These are phyloP conservation scores for Solanum etuberosum DNA, from an alignment of 257 asterid species.

Conservation along the genomic window DNA sequence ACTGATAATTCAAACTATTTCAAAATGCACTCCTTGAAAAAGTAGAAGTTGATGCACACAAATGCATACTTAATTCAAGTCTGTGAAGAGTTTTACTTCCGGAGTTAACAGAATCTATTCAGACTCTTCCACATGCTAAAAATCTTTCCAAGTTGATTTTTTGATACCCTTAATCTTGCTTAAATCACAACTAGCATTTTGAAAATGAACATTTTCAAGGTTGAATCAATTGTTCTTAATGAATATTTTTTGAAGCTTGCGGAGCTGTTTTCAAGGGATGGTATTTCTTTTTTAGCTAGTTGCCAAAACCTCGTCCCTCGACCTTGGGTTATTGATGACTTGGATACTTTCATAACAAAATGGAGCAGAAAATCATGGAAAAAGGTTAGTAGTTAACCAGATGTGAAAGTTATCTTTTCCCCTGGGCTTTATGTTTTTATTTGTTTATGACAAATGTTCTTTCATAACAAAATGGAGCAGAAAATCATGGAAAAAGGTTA, in stretches of 20 bases:
- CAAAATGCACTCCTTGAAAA: not conserved
- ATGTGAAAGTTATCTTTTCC: not conserved
- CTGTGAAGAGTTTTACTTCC: not conserved
- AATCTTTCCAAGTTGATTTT: not conserved
- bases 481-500: constrained; percentile 71
- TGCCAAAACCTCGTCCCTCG: constrained; percentile 91
- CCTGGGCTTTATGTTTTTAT: not conserved
- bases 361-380: constrained; percentile 66
- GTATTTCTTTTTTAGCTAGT: constrained; percentile 91
- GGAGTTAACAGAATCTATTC: not conserved
- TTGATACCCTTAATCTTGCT: not conserved
- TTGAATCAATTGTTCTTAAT: constrained; percentile 1
- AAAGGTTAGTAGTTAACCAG: constrained; percentile 30
- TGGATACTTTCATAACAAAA: constrained; percentile 60
- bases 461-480: constrained; percentile 60
- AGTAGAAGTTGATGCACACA: not conserved
- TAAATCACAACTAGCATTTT: not conserved
- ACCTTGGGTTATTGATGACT: constrained; percentile 98
- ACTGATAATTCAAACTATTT: not conserved
- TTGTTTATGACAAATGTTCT: not conserved
- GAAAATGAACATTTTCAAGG: not conserved
- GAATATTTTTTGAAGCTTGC: constrained; percentile 55
- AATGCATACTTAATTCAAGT: not conserved
- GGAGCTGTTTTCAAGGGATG: constrained; percentile 87
- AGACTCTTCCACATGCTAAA: not conserved